Base-by-base conservation (phyloP, 148 eudicot genomes). In the Vaccinium macrocarpon region DNA sequence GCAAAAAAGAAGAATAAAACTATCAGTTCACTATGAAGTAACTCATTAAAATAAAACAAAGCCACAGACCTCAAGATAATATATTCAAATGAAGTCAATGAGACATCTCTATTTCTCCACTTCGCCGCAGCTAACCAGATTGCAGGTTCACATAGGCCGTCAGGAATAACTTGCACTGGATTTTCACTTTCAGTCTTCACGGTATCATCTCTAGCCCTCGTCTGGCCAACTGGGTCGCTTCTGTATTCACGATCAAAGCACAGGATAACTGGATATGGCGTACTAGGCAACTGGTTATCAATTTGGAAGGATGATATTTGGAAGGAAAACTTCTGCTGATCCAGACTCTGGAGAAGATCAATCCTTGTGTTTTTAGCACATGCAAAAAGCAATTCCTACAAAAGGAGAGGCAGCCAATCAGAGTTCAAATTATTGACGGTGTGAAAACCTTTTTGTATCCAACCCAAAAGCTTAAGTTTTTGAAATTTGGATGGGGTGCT, bases 331-430 rank as follows among this genome's bases (percentile, higher is more conserved):
- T 83, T 91, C 84, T 97, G 98, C 52, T 91, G 94, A 86, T 94
- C 95, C 85, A 91, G 71, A 88, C 91, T 94, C 89, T 94, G 97
- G 68, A 85, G 88, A 73, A 92, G 87, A 84, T 91, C 94, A 82
- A 95, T 82, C 78, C 86, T 86, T 16, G 89, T 86, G 70, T 91
- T 93, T 89, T 88, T 92, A 48, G 94, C 96, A 87, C 93, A 92
- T 76, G 90, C 93, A 87, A 93, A 97, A 82, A 97, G 92, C 86
- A 97, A 76, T 92, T 97, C 99, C 99, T 96, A 87, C 61, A 86
- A 87, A 85, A 83, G 50, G 85, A 82, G 50, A 50, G 52, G 27
- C 55, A 66, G 38, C 29, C 49, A 29, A 27, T 29, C 42, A 49
- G 27, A 66, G 49, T 73, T 74, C 4, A 76, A 76, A 61, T n/a